Base-by-base conservation (phyloP, 192 early-diverging fungal species). In the Mortierella hygrophila region DNA sequence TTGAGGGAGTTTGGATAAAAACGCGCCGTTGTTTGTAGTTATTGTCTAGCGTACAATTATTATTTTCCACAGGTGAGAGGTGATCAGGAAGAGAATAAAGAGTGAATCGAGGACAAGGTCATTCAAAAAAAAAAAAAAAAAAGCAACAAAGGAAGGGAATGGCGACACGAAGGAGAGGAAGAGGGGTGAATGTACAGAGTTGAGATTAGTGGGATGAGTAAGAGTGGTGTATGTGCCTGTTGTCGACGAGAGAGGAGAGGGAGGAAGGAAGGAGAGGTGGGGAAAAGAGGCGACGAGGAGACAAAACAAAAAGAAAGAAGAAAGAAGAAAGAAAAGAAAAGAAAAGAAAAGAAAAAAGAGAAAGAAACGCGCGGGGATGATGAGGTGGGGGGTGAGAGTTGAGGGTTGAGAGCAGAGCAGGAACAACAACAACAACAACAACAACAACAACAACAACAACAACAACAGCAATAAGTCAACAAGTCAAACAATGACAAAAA, bases 51-150 rank as follows among this genome's bases (percentile, higher is more conserved):
- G n/a, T 9, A 16, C 71, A 35, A 11, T 74, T 37, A n/a, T 3
- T 29, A 3, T 55, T 63, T 42, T 42, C n/a, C 41, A 9, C 55
- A 23, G 7, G 52, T 1, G 21, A 23, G 35, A 21, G 9, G 42
- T 20, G 75, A 68, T 68, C 38, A 76, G 65, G 74, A 75, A 40
- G 37, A n/a, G 32, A 68, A 26, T 57, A n/a, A 57, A 57, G n/a
- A 26, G n/a, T 57, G n/a, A 26, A 57, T 26, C 16, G n/a, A 26
- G n/a, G 55, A 26, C 55, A 57, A 23, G 55, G 55, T 57, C 55
- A 57, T 57, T 55, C 54, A 49, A 49, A 55, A 55, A 4, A 55
- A 6, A 23, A 57, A 57, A 18, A 40, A 40, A 6, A 5, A 16
- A 57, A 52, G 20, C 15, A 32, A n/a, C 55, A 75, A 40, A 40